Evolutionary conservation across 495 filamentous ascomycete species (phyloP).

Genomic region (Penicillium riverlandense): DNA sequence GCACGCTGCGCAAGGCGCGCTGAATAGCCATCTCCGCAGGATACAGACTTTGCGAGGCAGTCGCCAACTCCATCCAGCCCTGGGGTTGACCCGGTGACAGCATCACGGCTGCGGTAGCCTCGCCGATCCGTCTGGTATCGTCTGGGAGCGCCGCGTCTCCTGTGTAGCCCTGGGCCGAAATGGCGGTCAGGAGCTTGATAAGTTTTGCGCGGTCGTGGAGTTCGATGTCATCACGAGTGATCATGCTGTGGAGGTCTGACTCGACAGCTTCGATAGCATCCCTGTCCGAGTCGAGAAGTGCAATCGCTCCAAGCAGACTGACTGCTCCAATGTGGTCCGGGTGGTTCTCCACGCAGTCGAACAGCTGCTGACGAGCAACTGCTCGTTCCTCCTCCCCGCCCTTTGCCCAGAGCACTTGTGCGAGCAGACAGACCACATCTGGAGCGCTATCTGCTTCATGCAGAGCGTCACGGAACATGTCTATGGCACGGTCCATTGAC

Average conservation of each 20-base stretch:
- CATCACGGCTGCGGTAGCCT: slow-evolving; percentile 68
- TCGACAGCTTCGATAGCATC: slow-evolving; percentile 75
- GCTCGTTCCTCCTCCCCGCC: slow-evolving; percentile 66
- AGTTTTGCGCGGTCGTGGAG: slow-evolving; percentile 43
- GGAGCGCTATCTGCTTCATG: slow-evolving; percentile 70
- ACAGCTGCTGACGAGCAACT: slow-evolving; percentile 72
- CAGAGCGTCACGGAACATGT: slow-evolving; percentile 75
- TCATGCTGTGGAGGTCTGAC: slow-evolving; percentile 65
- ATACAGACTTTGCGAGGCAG: slow-evolving; percentile 45
- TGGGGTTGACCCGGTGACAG: slow-evolving; percentile 64
- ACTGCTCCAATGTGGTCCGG: slow-evolving; percentile 71
- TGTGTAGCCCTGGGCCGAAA: slow-evolving; percentile 38
- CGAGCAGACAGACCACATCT: slow-evolving; percentile 80
- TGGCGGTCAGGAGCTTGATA: slow-evolving; percentile 49
- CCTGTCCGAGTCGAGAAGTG: slow-evolving; percentile 67
- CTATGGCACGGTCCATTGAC: slow-evolving; percentile 57
- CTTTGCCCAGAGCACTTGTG: slow-evolving; percentile 88
- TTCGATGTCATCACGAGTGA: slow-evolving; percentile 52
- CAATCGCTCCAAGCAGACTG: slow-evolving; percentile 73
- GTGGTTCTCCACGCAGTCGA: slow-evolving; percentile 64
- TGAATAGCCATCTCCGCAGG: slow-evolving; percentile 74
- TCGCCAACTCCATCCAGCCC: slow-evolving; percentile 69
- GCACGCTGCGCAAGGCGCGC: slow-evolving; percentile 64
- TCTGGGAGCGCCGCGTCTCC: slow-evolving; percentile 26
- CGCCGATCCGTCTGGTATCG: slow-evolving; percentile 33